Evolutionary conservation across 2,329 filamentous ascomycete genomes (phyloP).

Genomic region (Cladosporium sp.): DNA sequence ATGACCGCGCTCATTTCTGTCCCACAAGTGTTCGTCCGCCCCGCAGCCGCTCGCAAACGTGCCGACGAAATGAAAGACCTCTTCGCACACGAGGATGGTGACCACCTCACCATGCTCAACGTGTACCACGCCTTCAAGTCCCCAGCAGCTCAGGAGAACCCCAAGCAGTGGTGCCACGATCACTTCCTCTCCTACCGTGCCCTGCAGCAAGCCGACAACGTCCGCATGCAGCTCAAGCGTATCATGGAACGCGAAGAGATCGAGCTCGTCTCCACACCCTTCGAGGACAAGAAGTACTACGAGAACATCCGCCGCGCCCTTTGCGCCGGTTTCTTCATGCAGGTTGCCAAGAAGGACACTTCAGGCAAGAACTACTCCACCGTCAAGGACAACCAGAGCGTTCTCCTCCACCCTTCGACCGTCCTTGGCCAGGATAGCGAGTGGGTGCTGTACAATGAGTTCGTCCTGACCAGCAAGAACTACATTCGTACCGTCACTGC

Average conservation of each 20-base stretch:
- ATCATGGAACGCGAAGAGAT: constrained; percentile 94
- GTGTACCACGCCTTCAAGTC: constrained; percentile 97
- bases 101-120: constrained; percentile 93
- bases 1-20: constrained; percentile 92
- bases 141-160: constrained; percentile 63
- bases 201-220: constrained; percentile 87
- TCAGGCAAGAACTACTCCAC: constrained; percentile 89
- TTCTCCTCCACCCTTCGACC: constrained; percentile 89
- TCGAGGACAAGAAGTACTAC: constrained; percentile 96
- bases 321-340: constrained; percentile 98
- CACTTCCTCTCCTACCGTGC: constrained; percentile 90
- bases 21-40: constrained; percentile 88
- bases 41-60: constrained; percentile 76
- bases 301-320: constrained; percentile 92
- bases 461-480: constrained; percentile 96
- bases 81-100: constrained; percentile 88
- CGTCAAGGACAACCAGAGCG: constrained; percentile 92
- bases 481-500: constrained; percentile 93
- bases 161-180: constrained; percentile 92
- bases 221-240: constrained; percentile 82
- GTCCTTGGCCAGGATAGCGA: constrained; percentile 84
- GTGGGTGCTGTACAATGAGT: constrained; percentile 98
- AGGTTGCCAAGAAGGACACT: constrained; percentile 89
- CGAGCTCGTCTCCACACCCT: constrained; percentile 81
- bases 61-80: constrained; percentile 97